Evolutionary conservation across 1,139 yeast genomes (phyloP), one percentile per base, ranked within the genome.

Genomic region (Saccharomycopsis hybrid): DNA sequence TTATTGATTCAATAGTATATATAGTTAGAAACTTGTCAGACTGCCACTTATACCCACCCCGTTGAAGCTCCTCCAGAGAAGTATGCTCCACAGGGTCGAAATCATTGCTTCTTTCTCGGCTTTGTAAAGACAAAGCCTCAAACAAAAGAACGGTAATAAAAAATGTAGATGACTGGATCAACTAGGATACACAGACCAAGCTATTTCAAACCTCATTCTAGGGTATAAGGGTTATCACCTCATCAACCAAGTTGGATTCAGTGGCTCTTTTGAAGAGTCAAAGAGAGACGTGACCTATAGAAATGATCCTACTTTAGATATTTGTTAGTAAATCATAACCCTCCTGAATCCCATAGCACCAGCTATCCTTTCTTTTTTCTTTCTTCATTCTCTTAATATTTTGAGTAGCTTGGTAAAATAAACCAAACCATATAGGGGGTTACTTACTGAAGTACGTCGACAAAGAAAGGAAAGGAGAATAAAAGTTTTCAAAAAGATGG

Each of bases 191-290:
- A 86, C 77, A 81, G 79, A 88, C 77, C 87, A 83, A 83, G 87
- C 90, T 84, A 80, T 77, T 76, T 68, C 77, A 41, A 29, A 31
- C 78, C 86, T 81, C 87, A 81, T 86, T 81, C 94, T 87, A 71
- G 95, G 95, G 95, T 78, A 77, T 78, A 80, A 82, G 86, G 95
- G 96, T 84, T 83, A 83, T 84, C 76, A 77, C 76, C 95, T 86
- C 96, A 88, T 89, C 95, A 84, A 83, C 95, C 94, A 86, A 86
- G 96, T 87, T 89, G 96, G 96, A 86, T 85, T 86, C 95, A 85
- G 95, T 88, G 96, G 96, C 97, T 89, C 95, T 82, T 88, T 82
- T 81, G 89, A 85, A 85, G 95, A 87, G 95, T 84, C 95, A 87
- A 83, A 85, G 95, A 86, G 94, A 86, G 96, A 87, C 95, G 96